Conservation (phyloP, 768 basidiomycete genomes). For the Lactarius psammicola region DNA sequence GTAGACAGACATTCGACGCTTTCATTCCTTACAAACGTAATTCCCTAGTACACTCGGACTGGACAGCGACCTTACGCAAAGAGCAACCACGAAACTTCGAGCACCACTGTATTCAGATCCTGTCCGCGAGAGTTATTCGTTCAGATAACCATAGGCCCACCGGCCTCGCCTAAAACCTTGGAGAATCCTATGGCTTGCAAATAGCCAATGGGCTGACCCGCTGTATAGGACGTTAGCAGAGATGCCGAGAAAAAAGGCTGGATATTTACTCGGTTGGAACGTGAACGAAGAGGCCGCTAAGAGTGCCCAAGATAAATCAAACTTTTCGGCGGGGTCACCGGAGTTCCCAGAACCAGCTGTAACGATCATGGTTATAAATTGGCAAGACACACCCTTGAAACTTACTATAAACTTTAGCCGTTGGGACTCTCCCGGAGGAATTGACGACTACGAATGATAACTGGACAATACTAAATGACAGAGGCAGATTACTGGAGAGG, state of each 20-base stretch:
- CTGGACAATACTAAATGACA: not conserved
- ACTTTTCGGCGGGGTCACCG: not conserved
- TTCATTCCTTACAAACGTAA: too few species aligned
- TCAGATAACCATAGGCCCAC: too few species aligned
- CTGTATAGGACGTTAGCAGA: not conserved
- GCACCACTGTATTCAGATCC: too few species aligned
- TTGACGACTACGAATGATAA: not conserved
- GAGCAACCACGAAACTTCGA: too few species aligned
- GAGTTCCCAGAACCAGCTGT: not conserved
- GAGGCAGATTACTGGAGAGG: not conserved
- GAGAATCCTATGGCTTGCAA: not conserved
- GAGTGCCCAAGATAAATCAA: not conserved
- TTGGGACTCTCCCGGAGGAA: not conserved
- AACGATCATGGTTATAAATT: not conserved
- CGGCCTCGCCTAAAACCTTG: not conserved
- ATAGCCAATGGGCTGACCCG: not conserved
- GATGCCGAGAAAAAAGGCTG: not conserved
- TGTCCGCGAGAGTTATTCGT: too few species aligned
- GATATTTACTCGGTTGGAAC: not conserved
- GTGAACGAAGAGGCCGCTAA: not conserved
- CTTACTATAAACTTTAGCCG: not conserved
- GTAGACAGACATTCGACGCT: too few species aligned
- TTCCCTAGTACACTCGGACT: too few species aligned
- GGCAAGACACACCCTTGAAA: not conserved
- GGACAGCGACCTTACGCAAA: too few species aligned